phyloP scores from a whole-genome alignment of 2,329 filamentous ascomycete genomes.

The Fusarium sp. region DNA sequence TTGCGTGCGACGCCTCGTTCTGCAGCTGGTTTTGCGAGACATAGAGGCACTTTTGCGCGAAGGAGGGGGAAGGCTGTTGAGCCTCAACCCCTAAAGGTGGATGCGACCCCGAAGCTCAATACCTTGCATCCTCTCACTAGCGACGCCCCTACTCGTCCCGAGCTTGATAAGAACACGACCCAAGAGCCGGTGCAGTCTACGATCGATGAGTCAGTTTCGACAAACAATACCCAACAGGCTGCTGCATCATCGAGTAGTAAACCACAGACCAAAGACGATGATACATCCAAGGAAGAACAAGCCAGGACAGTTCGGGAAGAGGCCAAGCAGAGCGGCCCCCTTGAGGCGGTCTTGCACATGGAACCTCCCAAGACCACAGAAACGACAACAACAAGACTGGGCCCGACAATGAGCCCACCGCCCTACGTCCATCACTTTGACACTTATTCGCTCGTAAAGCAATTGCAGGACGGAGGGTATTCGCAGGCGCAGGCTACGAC shows the following conservation, averaged over 20 bases:
- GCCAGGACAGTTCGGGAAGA: constrained; percentile 53
- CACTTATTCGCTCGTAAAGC: constrained; percentile 88
- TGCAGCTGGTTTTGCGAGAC: constrained; percentile 56
- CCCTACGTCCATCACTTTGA: constrained; percentile 97
- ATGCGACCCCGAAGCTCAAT: constrained; percentile 36
- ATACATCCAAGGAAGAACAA: constrained; percentile 33
- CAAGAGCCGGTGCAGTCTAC: constrained; percentile 23
- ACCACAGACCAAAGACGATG: constrained; percentile 17
- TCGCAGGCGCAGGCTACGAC: constrained; percentile 80
- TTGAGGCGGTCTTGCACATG: constrained; percentile 66
- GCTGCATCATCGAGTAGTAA: constrained; percentile 20
- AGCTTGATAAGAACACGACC: constrained; percentile 8
- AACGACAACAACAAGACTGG: constrained; percentile 54
- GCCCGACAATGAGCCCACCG: constrained; percentile 77
- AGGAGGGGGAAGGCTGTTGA: constrained; percentile 74
- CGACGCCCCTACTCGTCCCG: constrained; percentile 25
- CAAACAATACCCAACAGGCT: constrained; percentile 9
- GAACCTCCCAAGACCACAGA: constrained; percentile 54
- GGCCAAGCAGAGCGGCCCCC: constrained; percentile 61
- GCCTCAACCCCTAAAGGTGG: constrained; percentile 56
- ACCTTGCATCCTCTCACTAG: constrained; percentile 33
- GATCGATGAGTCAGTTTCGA: constrained; percentile 11
- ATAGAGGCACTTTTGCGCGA: constrained; percentile 63
- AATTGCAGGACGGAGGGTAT: constrained; percentile 81
- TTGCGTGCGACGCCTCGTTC: constrained; percentile 54